Base-by-base conservation (phyloP, 140 eudicot species). In the Stevia rebaudiana region DNA sequence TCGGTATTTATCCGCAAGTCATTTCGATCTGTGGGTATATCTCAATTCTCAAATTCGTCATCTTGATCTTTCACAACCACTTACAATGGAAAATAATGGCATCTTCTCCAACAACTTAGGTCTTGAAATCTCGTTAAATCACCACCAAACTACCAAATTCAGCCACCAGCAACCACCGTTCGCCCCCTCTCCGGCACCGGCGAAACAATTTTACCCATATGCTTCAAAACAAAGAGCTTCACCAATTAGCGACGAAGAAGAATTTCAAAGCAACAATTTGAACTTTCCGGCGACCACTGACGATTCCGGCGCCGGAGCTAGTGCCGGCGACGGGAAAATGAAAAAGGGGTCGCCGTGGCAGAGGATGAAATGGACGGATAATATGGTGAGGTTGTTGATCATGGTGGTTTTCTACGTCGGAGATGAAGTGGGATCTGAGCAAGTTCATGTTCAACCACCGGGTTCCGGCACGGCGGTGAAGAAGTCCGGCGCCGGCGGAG, bases 341-440 rank as follows among this genome's bases (percentile, higher is more conserved):
- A 80, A 66, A 36, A 79, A 80, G 30, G 70, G 68, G 55, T 87
- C 95, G 0, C 95, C 95, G 0, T 90, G 97, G 97, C 95, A 90
- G 36, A 78, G 97, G 35, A 87, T 91, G 96, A 91, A 91, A 58
- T 91, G 98, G 98, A 91, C 91, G 11, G 97, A 90, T 65, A 76
- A 68, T 36, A 91, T 91, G 98, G 95, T 91, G 55, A 82, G 81
- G 69, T 36, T 87, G 71, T 63, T 91, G 77, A 87, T 91, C 5
- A 84, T 84, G 95, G 85, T 83, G 63, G 98, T 87, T 41, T 87
- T 67, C 53, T 84, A 82, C 40, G 74, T 91, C 22, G 96, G 91
- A 22, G 98, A 87, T 71, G 98, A 91, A 28, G 91, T 41, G 30
- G 83, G 77, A 11, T 63, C 90, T 3, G 95, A 86, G 1, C 55